Conservation (phyloP, 345 rosid genomes). For the Corymbia maculata region DNA sequence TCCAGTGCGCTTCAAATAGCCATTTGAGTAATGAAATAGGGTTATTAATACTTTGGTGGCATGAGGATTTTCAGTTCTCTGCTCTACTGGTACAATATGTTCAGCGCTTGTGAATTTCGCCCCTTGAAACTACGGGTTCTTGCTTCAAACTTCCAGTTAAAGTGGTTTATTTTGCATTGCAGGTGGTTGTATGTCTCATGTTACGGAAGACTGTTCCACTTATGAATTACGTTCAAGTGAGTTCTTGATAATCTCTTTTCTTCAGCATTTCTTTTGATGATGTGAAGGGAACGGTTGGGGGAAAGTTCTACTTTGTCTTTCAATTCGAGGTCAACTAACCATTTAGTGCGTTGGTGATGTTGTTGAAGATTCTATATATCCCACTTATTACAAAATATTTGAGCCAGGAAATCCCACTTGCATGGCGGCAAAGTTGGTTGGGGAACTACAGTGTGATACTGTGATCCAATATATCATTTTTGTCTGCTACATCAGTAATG, state of each 20-base stretch:
- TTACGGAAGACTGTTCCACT: conserved; percentile 88
- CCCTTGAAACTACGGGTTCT: background rate
- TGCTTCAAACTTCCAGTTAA: background rate
- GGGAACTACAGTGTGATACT: background rate
- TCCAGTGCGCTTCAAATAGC: background rate
- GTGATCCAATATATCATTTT: background rate
- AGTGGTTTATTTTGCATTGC: conserved; percentile 4
- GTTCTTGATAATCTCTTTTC: conserved; percentile 3
- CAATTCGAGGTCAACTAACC: background rate
- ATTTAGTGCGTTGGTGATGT: background rate
- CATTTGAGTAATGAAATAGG: background rate
- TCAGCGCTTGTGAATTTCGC: background rate
- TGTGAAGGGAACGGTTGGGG: background rate
- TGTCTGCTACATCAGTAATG: background rate
- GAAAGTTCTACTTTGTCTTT: background rate
- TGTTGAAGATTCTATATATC: background rate
- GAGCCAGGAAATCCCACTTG: background rate
- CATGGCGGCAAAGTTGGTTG: background rate
- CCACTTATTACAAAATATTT: background rate
- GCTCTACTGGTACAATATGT: background rate
- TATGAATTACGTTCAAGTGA: conserved; percentile 88
- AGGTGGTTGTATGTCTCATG: conserved; percentile 97
- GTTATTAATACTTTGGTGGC: background rate
- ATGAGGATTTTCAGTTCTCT: background rate
- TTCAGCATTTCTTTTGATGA: background rate